Conservation (phyloP, 495 filamentous ascomycete genomes). For the Trichoderma asperelloides region DNA sequence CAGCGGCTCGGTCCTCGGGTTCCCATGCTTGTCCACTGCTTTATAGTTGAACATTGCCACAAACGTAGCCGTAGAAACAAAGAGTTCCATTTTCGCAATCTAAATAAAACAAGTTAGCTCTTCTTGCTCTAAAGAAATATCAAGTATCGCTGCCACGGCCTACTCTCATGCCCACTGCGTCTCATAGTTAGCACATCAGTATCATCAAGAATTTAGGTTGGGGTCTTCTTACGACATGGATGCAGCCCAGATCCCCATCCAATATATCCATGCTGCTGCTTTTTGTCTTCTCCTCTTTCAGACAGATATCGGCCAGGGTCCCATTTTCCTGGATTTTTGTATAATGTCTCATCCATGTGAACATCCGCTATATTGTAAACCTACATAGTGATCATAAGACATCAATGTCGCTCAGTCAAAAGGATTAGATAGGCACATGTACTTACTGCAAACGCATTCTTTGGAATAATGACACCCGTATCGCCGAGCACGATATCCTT, state of each 20-base stretch:
- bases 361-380: constrained; percentile 26
- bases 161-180: constrained; percentile 21
- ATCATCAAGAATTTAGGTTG: constrained; percentile 30
- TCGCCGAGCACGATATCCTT: constrained; percentile 26
- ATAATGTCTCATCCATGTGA: constrained; percentile 34
- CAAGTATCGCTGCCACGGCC: background rate
- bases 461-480: constrained; percentile 35
- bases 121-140: background rate
- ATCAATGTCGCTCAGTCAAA: background rate
- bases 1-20: constrained; percentile 4
- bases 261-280: constrained; percentile 24
- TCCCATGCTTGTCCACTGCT: constrained; percentile 12
- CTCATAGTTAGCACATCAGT: constrained; percentile 15
- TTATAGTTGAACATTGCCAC: constrained; percentile 20
- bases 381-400: background rate
- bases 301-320: constrained; percentile 36
- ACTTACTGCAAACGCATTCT: constrained; percentile 25
- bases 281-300: constrained; percentile 36
- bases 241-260: constrained; percentile 40
- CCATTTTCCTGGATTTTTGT: constrained; percentile 31
- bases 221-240: constrained; percentile 31
- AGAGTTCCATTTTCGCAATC: constrained; percentile 34
- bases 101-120: constrained; percentile 13
- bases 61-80: constrained; percentile 30
- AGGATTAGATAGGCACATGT: background rate